A percentile compares a stretch with the other conserved stretches of the same genome.
phyloP scores from a whole-genome alignment of 83 land plant species.

The Thuja plicata region DNA sequence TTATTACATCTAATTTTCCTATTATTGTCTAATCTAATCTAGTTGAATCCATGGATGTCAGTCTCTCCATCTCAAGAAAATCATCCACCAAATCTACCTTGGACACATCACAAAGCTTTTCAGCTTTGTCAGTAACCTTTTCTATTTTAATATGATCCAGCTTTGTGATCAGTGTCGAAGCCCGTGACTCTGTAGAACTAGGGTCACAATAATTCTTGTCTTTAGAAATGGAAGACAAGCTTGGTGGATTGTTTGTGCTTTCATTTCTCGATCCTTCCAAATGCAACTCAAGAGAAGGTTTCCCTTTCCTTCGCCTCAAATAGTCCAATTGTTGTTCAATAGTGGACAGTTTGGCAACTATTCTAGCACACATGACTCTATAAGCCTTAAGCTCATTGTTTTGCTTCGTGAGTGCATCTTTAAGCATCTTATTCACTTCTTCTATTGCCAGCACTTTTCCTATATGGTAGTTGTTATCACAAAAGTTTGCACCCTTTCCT shows the following conservation, averaged over 20 bases:
- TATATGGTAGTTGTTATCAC: too few species aligned
- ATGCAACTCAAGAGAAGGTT: constrained; percentile 15
- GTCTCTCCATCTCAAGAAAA: constrained; percentile 68
- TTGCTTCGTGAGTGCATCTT: constrained; percentile 36
- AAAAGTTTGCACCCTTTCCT: too few species aligned
- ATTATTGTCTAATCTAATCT: constrained; percentile 9
- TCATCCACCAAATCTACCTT: constrained; percentile 64
- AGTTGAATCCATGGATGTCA: constrained; percentile 36
- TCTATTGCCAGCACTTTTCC: constrained; percentile 33
- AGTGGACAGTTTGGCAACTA: constrained; percentile 29
- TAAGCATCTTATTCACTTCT: constrained; percentile 54
- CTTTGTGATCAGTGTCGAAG: constrained; percentile 55
- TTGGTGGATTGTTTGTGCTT: constrained; percentile 6
- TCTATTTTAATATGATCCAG: constrained; percentile 54
- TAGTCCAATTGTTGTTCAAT: constrained; percentile 29
- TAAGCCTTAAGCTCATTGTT: constrained; percentile 47
- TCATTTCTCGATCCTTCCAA: constrained; percentile 7
- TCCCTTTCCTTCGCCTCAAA: neutral
- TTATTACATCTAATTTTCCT: neutral
- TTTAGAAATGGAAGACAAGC: constrained; percentile 23
- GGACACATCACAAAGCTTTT: constrained; percentile 4
- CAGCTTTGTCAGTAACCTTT: constrained; percentile 14
- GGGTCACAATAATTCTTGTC: constrained; percentile 26
- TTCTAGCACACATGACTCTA: constrained; percentile 32
- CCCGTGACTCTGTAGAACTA: constrained; percentile 63